Evolutionary conservation across 179 eudicot species (phyloP), one percentile per base, ranked within the genome.

Genomic region (Heliamphora pulchella): DNA sequence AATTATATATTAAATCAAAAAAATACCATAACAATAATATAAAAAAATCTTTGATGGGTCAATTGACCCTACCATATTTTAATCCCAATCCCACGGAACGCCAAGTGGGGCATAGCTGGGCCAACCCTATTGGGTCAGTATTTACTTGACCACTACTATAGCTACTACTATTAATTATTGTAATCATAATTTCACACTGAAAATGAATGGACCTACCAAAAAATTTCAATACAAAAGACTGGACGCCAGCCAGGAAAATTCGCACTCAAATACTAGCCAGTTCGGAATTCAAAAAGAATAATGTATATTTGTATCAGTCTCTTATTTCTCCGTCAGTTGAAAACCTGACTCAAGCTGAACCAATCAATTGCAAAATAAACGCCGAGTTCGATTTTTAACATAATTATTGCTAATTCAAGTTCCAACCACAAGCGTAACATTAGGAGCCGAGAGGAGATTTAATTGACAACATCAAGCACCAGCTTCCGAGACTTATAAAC

Each of bases 381-480:
- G 59, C 14, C 6, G 8, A 8, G 17, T 59, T 43, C 0, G 15
- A 46, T 43, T 17, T 14, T 58, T 18, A 58, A 78, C 43, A 55
- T 64, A 67, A 74, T 82, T 82, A 78, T 82, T 72, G 69, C 74
- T 62, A 68, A 31, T 81, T 20, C 70, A 78, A 43, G 51, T 31
- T 72, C 78, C 72, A 51, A 62, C 81, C 72, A 58, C 50, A 71
- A 43, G 22, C 22, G 4, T 57, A 51, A 22, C 9, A 11, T 5
- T 39, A 57, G 20, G 74, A 57, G 46, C n/a, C n/a, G 31, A 55
- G 61, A 78, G 17, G 80, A 31, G 57, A 20, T 69, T 72, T 86
- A 93, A 86, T 93, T 93, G 85, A 93, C 86, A 41, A 93, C 97
- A 82, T 93, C 97, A n/a, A 93, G 91, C 68, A 93, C 90, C 68